Base-by-base conservation (phyloP, 257 asterid species). In the Solanum tacnaense region DNA sequence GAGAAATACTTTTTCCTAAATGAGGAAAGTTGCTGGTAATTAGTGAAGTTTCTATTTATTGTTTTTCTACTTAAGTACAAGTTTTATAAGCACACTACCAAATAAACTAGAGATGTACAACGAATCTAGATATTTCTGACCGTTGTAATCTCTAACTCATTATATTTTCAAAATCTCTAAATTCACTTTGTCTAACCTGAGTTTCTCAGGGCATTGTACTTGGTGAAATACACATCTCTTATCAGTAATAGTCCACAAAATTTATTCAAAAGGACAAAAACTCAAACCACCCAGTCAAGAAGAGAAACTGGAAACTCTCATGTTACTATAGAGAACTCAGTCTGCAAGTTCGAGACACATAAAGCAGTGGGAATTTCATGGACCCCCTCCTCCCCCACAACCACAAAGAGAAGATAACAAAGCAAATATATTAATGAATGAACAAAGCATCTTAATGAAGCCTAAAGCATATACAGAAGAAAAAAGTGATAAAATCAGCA, bases 401-500 rank as follows among this genome's bases (percentile, higher is more conserved):
- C 49, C 27, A 29, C 68, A 81, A 81, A 44, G 20, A 81, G 68
- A 46, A 81, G 29, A 49, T 79, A 41, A 46, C 71, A 31, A 49
- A 82, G 31, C 10, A 49, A 81, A 46, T 46, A 81, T 81, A 29
- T 49, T 31, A 81, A 29, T 46, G 34, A 44, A 79, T 41, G 41
- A 81, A 18, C 68, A 49, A 10, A 49, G 32, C 71, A 49, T 82
- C 39, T 82, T 49, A 32, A 76, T 76, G 84, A 76, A 82, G 71
- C 35, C 86, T 32, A n/a, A 52, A 83, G 46, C 13, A 72, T 78
- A 67, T 38, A 34, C 20, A 58, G 36, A 60, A 68, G 39, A 84
- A 87, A 75, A 85, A 87, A 88, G 71, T 49, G 79, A 72, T 76
- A 78, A 86, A 82, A 87, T 89, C 70, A 13, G 85, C 62, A 72